These are phyloP conservation scores for Phytophthora parvispora DNA, from an alignment of 352 stramenopile genomes.

Conservation along the genomic window DNA sequence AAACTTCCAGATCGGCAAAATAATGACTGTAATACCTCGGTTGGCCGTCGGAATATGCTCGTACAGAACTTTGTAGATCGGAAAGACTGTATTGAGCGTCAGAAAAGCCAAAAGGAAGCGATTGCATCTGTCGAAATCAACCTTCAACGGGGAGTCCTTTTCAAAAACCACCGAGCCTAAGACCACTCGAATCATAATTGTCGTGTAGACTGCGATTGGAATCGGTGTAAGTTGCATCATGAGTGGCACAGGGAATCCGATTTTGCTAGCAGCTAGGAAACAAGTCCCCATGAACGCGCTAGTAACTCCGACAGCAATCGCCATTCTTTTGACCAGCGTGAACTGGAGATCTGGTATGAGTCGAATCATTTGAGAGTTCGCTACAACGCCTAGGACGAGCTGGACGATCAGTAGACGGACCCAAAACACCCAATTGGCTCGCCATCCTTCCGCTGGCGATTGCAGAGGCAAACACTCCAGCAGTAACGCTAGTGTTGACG, in stretches of 20 bases:
- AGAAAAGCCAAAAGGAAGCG: not conserved
- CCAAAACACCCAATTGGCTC: not conserved
- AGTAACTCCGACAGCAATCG: not conserved
- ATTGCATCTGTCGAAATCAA: not conserved
- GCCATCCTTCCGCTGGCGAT: not conserved
- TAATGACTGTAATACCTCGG: not conserved
- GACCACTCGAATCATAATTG: not conserved
- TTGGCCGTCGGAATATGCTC: not conserved
- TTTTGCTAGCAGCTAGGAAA: not conserved
- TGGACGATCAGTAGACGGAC: not conserved
- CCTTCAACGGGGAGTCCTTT: not conserved
- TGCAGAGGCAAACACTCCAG: not conserved
- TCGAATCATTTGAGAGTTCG: not conserved
- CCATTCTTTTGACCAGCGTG: not conserved
- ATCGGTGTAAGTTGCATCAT: conserved; percentile 3
- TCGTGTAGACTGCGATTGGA: not conserved
- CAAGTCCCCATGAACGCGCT: not conserved
- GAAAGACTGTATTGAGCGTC: not conserved
- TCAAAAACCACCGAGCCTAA: not conserved
- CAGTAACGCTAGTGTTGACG: not conserved
- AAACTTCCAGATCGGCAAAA: not conserved
- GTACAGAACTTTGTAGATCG: not conserved
- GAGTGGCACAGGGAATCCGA: conserved; percentile 14
- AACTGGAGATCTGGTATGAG: not conserved
- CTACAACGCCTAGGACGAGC: not conserved